phyloP scores from a whole-genome alignment of 306 rosid genomes.

The Inga oerstediana region DNA sequence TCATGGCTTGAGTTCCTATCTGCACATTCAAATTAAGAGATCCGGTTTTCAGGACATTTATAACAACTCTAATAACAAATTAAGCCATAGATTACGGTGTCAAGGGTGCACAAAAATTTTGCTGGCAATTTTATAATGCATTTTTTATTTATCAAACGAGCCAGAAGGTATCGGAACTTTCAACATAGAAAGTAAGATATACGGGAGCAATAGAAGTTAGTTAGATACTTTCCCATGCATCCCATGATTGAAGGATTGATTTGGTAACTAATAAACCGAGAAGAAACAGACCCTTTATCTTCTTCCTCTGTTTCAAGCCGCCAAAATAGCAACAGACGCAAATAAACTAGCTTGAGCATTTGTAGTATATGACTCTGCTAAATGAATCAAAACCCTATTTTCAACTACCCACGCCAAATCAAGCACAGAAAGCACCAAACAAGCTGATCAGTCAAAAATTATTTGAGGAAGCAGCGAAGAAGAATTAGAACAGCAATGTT shows the following conservation, averaged over 20 bases:
- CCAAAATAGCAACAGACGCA: background rate
- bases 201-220: background rate
- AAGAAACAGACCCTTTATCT: background rate
- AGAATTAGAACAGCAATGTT: conserved; percentile 21
- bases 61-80: conserved; percentile 18
- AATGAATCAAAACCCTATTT: conserved; percentile 11
- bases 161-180: conserved; percentile 24
- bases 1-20: conserved; percentile 52
- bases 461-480: conserved; percentile 14
- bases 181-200: background rate
- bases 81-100: background rate
- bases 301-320: background rate
- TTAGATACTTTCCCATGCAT: background rate
- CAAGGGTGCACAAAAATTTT: background rate
- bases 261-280: background rate
- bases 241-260: background rate
- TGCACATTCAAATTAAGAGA: conserved; percentile 36
- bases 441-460: conserved; percentile 26
- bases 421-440: conserved; percentile 1
- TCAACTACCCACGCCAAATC: background rate
- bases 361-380: background rate
- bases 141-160: conserved; percentile 13
- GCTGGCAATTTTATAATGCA: conserved; percentile 21
- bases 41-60: conserved; percentile 26
- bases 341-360: background rate